Base-by-base conservation (phyloP, 768 basidiomycete genomes). In the Hericium coralloides region DNA sequence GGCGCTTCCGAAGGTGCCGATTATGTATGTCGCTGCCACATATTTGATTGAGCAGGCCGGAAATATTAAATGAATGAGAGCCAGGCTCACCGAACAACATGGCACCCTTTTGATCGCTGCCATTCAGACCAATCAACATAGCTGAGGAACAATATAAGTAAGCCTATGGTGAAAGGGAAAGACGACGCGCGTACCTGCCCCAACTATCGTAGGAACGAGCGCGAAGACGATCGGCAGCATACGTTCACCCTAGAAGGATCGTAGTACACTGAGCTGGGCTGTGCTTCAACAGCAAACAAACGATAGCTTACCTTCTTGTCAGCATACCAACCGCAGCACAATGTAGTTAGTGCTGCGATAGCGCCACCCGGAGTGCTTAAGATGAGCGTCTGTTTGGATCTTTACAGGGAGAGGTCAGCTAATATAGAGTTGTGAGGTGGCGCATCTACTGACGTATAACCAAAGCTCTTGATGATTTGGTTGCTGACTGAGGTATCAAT, bases 311-410 rank as follows among this genome's bases (percentile, higher is more conserved):
- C 83, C 77, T 79, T 84, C 66, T 70, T 79, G 62, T 85, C 85
- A 0, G 84, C 83, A 64, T 82, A 83, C 77, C 80, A 85, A 3
- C 83, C 83, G 59, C 81, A 83, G 4, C 74, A 62, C 17, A 84
- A 59, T 2, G 79, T 76, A 58, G 72, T 82, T 3, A 69, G 43
- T 0, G 81, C 74, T 3, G 73, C 76, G 23, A 86, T 66, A 9
- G 69, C 73, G 3, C 84, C 85, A 20, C 67, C 75, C 2, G 83
- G 84, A 0, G 84, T 82, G 3, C 76, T 76, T 25, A 84, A 63
- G 41, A 85, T 84, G 15, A 86, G 68, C 0, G 83, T 79, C 64
- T 84, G 81, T 64, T 74, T 79, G 7, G 84, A 78, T 12, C 81
- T 83, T 49, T 14, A 17, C 45, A 31, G n/a, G 12, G 5, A 6